Base-by-base conservation (phyloP, 1,284 basidiomycete genomes). In the Malassezia caprae region DNA sequence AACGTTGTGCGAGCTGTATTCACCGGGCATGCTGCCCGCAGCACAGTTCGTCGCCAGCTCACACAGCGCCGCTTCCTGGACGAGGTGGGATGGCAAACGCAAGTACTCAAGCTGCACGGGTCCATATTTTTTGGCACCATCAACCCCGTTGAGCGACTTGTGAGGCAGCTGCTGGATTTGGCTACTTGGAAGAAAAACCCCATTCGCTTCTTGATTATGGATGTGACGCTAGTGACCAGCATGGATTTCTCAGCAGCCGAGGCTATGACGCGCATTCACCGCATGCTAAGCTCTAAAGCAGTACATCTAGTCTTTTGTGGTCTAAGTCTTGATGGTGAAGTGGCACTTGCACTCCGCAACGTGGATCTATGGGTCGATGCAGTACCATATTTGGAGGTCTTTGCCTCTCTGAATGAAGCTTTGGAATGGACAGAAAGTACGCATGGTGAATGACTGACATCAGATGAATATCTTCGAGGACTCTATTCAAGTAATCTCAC, bases 71-170 rank as follows among this genome's bases (percentile, higher is more conserved):
- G 84, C 2, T 96, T 96, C 76, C 82, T 98, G 37, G 84, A 86
- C 23, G 84, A 89, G 60, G 88, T 93, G 19, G 89, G 91, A 5
- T 85, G 83, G 59, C 90, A 96, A 77, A 96, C 90, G 0, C 85
- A 86, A 30, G 84, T 96, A 51, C 79, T 96, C 67, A 84, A 87
- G 61, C 76, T 96, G 7, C 91, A 96, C 79, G 72, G 87, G 0
- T 90, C 89, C 77, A 79, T 98, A 32, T 98, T 96, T 81, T 98
- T 98, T 75, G 93, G 94, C 4, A 96, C 90, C 0, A 93, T 96
- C 66, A 81, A 85, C 0, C 79, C 84, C 40, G 88, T 94, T 54
- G 90, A 96, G 75, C 84, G 85, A 27, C 54, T 73, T 1, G 85
- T 90, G 41, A 81, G 85, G 7, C 77, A 80, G 15, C 79, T 90